These are phyloP conservation scores for Bipolaris cookei DNA, from an alignment of 2,329 filamentous ascomycete species.

Conservation along the genomic window DNA sequence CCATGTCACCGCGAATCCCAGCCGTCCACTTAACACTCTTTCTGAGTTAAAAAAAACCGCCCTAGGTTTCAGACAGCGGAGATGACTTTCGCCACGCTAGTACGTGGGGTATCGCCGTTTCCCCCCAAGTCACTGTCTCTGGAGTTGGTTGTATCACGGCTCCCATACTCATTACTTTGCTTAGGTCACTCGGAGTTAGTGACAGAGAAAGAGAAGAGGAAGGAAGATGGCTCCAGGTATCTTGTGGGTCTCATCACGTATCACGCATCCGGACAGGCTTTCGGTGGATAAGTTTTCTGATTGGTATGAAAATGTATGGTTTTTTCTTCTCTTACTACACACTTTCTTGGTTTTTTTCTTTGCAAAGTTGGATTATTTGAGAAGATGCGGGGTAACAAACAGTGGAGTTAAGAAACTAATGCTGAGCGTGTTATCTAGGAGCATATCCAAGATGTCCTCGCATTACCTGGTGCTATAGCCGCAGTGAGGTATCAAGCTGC, in stretches of 20 bases:
- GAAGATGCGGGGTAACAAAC: too few species aligned
- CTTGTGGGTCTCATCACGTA: conserved; percentile 37
- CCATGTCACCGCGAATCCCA: too few species aligned
- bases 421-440: not conserved
- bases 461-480: conserved; percentile 30
- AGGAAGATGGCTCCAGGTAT: conserved; percentile 31
- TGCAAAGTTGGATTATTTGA: too few species aligned
- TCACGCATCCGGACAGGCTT: conserved; percentile 12
- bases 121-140: too few species aligned
- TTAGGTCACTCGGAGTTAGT: not conserved
- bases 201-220: not conserved
- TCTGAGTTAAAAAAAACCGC: too few species aligned
- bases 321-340: not conserved
- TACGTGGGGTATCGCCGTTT: not conserved
- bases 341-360: not conserved
- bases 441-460: conserved; percentile 31
- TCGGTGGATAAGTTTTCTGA: conserved; percentile 23
- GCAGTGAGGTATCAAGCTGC: conserved; percentile 35
- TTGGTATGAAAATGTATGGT: conserved; percentile 39
- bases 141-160: too few species aligned
- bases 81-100: not conserved
- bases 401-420: not conserved
- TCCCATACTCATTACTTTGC: too few species aligned
- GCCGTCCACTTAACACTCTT: too few species aligned
- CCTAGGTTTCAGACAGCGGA: too few species aligned